phyloP scores from a whole-genome alignment of 75 land plant genomes.

The Pseudotsuga menziesii region DNA sequence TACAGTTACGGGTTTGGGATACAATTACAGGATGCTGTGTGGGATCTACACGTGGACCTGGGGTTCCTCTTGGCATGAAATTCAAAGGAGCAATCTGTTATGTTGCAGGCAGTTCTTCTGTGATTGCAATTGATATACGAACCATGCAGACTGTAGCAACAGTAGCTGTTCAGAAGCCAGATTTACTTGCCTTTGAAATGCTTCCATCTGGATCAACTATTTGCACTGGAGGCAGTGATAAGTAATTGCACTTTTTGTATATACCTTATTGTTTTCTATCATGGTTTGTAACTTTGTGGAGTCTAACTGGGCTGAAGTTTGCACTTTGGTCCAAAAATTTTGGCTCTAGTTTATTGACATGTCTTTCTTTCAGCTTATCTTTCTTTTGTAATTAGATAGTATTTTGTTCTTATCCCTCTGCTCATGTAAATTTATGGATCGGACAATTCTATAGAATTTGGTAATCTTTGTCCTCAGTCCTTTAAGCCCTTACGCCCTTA shows the following conservation, averaged over 20 bases:
- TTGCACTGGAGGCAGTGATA: slow-evolving; percentile 65
- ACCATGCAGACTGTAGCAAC: slow-evolving; percentile 58
- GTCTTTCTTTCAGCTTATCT: no score
- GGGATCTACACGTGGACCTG: slow-evolving; percentile 43
- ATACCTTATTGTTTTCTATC: neutral
- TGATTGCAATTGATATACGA: slow-evolving; percentile 59
- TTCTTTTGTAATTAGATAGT: no score
- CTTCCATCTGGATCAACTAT: slow-evolving; percentile 52
- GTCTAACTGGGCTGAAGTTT: no score
- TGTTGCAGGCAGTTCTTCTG: slow-evolving; percentile 42
- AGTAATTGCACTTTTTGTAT: slow-evolving; percentile 22
- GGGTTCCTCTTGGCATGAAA: slow-evolving; percentile 46
- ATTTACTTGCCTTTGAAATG: slow-evolving; percentile 42
- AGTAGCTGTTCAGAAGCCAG: slow-evolving; percentile 20
- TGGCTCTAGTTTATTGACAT: no score
- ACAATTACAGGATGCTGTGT: slow-evolving; percentile 50
- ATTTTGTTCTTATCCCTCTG: no score
- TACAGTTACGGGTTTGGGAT: slow-evolving; percentile 55
- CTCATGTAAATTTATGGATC: no score
- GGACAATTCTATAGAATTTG: no score
- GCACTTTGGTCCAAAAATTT: no score
- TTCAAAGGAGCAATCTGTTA: slow-evolving; percentile 51
- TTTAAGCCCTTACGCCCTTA: no score
- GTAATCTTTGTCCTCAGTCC: no score
- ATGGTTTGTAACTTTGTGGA: no score